A percentile compares a stretch with the other conserved stretches of the same genome.
Conservation (phyloP, 441 rosid species). For the Adansonia grandidieri region DNA sequence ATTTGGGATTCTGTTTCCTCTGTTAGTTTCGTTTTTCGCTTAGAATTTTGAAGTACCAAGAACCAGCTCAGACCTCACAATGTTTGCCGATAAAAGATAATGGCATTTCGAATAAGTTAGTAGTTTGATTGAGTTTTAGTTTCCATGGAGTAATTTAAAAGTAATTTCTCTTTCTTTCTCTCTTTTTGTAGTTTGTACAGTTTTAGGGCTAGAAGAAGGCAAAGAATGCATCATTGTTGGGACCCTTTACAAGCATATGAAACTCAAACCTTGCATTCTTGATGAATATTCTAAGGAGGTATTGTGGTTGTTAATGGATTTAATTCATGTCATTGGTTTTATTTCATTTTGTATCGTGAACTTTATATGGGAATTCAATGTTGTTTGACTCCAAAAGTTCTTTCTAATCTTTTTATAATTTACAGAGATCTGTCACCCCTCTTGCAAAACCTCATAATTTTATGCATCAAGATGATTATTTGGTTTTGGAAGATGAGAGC, state of each 20-base stretch:
- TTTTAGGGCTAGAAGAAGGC: slow-evolving; percentile 81
- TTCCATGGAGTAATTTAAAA: background rate
- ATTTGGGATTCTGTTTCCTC: background rate
- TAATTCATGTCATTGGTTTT: background rate
- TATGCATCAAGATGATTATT: slow-evolving; percentile 75
- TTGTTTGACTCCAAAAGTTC: slow-evolving; percentile 21
- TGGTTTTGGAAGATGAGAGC: slow-evolving; percentile 94
- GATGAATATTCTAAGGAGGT: slow-evolving; percentile 98
- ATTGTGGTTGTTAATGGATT: slow-evolving; percentile 23
- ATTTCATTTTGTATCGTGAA: slow-evolving; percentile 26
- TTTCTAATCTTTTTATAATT: slow-evolving; percentile 18
- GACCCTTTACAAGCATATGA: slow-evolving; percentile 92
- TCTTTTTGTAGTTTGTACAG: slow-evolving; percentile 66
- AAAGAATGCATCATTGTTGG: slow-evolving; percentile 91
- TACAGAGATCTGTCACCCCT: slow-evolving; percentile 79
- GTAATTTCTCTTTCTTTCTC: background rate
- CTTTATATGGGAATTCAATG: background rate
- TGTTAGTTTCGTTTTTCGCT: background rate
- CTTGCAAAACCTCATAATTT: slow-evolving; percentile 84
- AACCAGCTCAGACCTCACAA: background rate
- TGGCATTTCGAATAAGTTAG: slow-evolving; percentile 8
- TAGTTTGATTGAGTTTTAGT: slow-evolving; percentile 20
- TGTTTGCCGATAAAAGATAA: background rate
- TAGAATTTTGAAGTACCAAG: background rate
- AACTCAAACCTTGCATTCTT: slow-evolving; percentile 92